Base-by-base conservation (phyloP, 495 filamentous ascomycete species). In the Astrothelium subdiscretum region DNA sequence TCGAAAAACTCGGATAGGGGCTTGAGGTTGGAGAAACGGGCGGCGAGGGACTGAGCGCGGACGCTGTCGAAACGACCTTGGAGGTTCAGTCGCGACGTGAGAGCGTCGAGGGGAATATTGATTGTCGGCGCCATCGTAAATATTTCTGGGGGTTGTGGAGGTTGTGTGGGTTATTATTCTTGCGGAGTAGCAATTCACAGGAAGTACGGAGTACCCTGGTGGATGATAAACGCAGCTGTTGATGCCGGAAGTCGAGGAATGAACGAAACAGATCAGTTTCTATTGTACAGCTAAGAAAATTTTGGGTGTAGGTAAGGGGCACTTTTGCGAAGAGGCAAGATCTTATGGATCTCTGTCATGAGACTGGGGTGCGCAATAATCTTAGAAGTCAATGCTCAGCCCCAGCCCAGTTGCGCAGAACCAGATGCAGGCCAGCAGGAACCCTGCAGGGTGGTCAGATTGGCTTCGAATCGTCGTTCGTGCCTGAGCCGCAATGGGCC, bases 1-100 rank as follows among this genome's bases (percentile, higher is more conserved):
- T 98, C 92, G 71, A 97, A 80, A 76, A 98, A 98, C 74, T 98
- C 94, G 65, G 87, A 86, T 68, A 98, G 71, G 32, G 95, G 95
- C 44, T 85, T 87, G 65, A 98, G 82, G 78, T 97, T 97, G 74
- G 91, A 85, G 73, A 97, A 98, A 66, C 95, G 86, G 62, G 84
- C 80, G 58, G 82, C 80, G 60, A 97, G 72, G 2, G 90, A 87
- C 59, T 90, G 85, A 57, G 84, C 83, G 73, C 89, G 83, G 63
- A 96, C 76, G 72, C 84, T 87, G 70, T 86, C 83, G 78, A 95
- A 90, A 65, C 86, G 86, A 59, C 82, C 81, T 66, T 81, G 80
- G 66, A 98, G 82, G 74, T 90, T 90, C 67, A 94, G 80, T 62
- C 92, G 87, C 71, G 92, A 95, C 71, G 94, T 95, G 72, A 98